Evolutionary conservation across 1,139 yeast species (phyloP).

Genomic region (Protomyces inouyei): DNA sequence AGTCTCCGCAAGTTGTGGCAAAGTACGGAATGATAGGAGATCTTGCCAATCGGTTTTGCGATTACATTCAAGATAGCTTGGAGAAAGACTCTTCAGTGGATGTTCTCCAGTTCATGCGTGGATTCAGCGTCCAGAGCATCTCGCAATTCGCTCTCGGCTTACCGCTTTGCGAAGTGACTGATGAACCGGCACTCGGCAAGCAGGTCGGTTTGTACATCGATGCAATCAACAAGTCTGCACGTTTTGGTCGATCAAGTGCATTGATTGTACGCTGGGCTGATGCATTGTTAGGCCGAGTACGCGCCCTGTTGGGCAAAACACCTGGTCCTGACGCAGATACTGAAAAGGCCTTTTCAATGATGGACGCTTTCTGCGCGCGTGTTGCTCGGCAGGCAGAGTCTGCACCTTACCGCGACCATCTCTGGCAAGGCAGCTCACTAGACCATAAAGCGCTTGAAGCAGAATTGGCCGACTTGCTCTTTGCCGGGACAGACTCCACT

Average conservation of each 20-base stretch:
- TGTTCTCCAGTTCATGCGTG: slow-evolving; percentile 13
- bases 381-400: not conserved
- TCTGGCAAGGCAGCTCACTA: not conserved
- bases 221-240: slow-evolving; percentile 3
- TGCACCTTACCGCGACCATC: not conserved
- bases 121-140: slow-evolving; percentile 6
- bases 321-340: not conserved
- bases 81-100: not conserved
- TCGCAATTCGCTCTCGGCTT: slow-evolving; percentile 5
- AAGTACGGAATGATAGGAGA: not conserved
- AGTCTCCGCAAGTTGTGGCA: not conserved
- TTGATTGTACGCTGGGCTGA: not conserved
- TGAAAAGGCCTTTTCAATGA: not conserved
- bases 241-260: slow-evolving; percentile 9
- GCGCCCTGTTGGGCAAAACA: not conserved
- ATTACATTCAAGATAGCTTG: not conserved
- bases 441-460: slow-evolving; percentile 1
- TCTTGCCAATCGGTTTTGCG: not conserved
- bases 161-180: not conserved
- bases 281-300: not conserved
- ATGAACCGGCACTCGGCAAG: not conserved
- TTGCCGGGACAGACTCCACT: slow-evolving; percentile 23
- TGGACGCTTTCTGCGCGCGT: not conserved
- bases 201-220: slow-evolving; percentile 4
- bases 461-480: slow-evolving; percentile 12